A percentile compares a stretch with the other conserved stretches of the same genome.
Evolutionary conservation across 768 basidiomycete genomes (phyloP).

Genomic region (Piloderma croceum): DNA sequence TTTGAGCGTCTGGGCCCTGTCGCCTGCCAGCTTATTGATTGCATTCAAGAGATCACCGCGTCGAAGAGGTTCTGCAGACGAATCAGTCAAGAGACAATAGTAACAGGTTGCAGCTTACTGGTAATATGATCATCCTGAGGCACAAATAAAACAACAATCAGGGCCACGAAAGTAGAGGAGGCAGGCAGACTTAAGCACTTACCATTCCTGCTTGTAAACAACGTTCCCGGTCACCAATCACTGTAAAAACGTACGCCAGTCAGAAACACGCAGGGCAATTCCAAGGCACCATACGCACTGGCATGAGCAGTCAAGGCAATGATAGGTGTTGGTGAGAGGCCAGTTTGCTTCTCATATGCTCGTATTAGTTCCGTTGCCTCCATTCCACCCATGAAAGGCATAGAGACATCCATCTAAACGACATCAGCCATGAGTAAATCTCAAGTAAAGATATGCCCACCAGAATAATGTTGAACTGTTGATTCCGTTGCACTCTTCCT

Average conservation of each 20-base stretch:
- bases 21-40: constrained; percentile 74
- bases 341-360: constrained; percentile 69
- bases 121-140: constrained; percentile 74
- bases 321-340: constrained; percentile 75
- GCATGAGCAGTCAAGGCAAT: constrained; percentile 97
- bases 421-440: constrained; percentile 2
- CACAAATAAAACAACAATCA: constrained; percentile 1
- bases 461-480: constrained; percentile 87
- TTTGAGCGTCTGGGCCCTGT: no score
- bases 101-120: constrained; percentile 44
- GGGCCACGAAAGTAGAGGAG: neutral
- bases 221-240: constrained; percentile 83
- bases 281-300: constrained; percentile 59
- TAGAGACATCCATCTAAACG: constrained; percentile 90
- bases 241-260: constrained; percentile 31
- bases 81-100: constrained; percentile 7
- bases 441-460: constrained; percentile 39
- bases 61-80: constrained; percentile 60
- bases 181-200: constrained; percentile 1
- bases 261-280: neutral
- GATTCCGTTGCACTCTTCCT: constrained; percentile 58
- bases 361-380: constrained; percentile 94
- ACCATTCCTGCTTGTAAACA: constrained; percentile 55
- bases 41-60: constrained; percentile 76
- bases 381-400: constrained; percentile 99